Base-by-base conservation (phyloP, 1,139 yeast genomes). In the Chernovozyma aurita region DNA sequence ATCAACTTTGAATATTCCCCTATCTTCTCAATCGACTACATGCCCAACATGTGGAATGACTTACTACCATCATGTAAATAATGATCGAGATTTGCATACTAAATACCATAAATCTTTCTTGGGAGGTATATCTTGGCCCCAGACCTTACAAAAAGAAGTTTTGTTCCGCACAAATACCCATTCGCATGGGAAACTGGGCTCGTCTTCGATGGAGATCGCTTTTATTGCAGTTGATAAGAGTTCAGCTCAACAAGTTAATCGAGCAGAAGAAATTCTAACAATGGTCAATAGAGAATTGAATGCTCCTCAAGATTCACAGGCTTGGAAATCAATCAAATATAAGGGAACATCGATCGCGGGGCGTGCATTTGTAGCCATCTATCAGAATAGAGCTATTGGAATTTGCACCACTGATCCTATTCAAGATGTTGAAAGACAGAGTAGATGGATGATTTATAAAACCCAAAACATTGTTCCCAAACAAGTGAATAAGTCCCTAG, bases 1-100 rank as follows among this genome's bases (percentile, higher is more conserved):
- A 28, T 34, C 37, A 4, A 34, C 37, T 18, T 31, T 34, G 22
- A 31, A 31, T 14, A 15, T 24, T 11, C 25, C 36, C 5, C 18
- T 25, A 4, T 12, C 27, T 5, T 21, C 32, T 17, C 17, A 29
- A 24, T 27, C 46, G 2, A 59, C 55, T 7, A 67, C 77, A 0
- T 81, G 88, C 47, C 41, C 55, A 7, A 61, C 59, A 24, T 82
- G 90, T 56, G 76, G 76, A 5, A 80, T 81, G 86, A 63, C 83
- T 3, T 81, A 73, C 48, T 53, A 65, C 36, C 57, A 67, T 4
- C 63, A 67, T 39, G 48, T 77, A 11, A 52, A 61, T 12, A 50
- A 60, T 17, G 88, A 81, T 43, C 52, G 51, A 18, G 58, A 59
- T 24, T 40, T 70, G 11, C 92, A 82, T 46, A 48, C 56, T 1